phyloP scores from a whole-genome alignment of 495 filamentous ascomycete genomes.

The Corynascus novoguineensis region DNA sequence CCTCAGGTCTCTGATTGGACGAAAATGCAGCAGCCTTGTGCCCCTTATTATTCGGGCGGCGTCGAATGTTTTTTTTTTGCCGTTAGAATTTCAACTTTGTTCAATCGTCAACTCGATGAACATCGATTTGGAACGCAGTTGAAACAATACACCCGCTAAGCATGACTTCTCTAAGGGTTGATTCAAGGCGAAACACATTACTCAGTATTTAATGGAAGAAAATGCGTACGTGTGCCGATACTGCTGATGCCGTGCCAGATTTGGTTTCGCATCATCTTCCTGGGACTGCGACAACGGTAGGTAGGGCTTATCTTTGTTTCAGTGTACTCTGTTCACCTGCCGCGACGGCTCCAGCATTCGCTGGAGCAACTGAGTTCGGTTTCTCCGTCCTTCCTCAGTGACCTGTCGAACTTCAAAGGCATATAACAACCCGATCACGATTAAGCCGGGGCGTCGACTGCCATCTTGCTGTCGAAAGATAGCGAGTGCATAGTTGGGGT shows the following conservation, averaged over 20 bases:
- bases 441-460: conserved; percentile 88
- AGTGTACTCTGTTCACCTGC: conserved; percentile 18
- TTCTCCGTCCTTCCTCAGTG: conserved; percentile 43
- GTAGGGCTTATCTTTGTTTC: conserved; percentile 11
- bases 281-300: background rate
- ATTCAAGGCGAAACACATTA: background rate
- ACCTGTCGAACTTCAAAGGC: conserved; percentile 35
- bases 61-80: background rate
- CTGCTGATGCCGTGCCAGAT: background rate
- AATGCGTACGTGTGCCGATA: too few species aligned
- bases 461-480: conserved; percentile 67
- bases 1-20: background rate
- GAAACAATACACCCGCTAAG: too few species aligned
- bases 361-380: conserved; percentile 47
- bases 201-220: background rate
- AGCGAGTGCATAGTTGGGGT: conserved; percentile 72
- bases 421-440: conserved; percentile 62
- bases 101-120: background rate
- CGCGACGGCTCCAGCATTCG: conserved; percentile 34
- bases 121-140: too few species aligned
- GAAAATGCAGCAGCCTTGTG: background rate
- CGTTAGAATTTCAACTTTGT: background rate
- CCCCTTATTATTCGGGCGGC: background rate
- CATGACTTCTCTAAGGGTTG: background rate
- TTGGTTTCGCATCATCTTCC: background rate